Evolutionary conservation across 2,329 filamentous ascomycete genomes (phyloP).

Genomic region (Microascus cirrosus): DNA sequence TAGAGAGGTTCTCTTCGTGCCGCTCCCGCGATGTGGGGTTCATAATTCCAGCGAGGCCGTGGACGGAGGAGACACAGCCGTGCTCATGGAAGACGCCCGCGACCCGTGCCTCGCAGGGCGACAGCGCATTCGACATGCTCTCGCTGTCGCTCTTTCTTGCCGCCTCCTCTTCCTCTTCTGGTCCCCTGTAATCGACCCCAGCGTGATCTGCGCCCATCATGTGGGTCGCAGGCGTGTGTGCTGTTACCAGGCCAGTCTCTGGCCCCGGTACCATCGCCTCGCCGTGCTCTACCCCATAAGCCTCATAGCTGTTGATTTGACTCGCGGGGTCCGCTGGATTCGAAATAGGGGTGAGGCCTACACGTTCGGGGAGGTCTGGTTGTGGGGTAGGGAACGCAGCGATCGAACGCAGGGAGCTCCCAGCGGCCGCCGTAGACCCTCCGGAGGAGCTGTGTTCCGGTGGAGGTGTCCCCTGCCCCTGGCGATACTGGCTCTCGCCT

Average conservation of each 20-base stretch:
- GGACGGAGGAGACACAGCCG: constrained; percentile 21
- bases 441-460: background rate
- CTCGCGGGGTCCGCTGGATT: too few species aligned
- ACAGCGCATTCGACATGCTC: constrained; percentile 11
- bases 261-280: too few species aligned
- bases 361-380: too few species aligned
- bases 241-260: too few species aligned
- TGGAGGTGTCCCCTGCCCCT: background rate
- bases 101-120: constrained; percentile 20
- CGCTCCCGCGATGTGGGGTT: constrained; percentile 17
- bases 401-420: too few species aligned
- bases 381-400: too few species aligned
- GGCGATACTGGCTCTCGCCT: background rate
- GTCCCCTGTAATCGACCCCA: background rate
- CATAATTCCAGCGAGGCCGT: constrained; percentile 22
- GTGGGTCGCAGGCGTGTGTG: too few species aligned
- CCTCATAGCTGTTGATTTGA: too few species aligned
- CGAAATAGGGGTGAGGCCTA: too few species aligned
- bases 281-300: too few species aligned
- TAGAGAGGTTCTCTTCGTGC: constrained; percentile 17
- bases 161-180: background rate
- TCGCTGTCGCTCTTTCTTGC: background rate
- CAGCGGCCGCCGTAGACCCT: background rate
- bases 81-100: constrained; percentile 22
- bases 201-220: too few species aligned